Percentiles rank a stretch among this genome's conserved stretches.
Evolutionary conservation across 208 protist genomes (phyloP).

Genomic region (Acanthamoeba sp.): DNA sequence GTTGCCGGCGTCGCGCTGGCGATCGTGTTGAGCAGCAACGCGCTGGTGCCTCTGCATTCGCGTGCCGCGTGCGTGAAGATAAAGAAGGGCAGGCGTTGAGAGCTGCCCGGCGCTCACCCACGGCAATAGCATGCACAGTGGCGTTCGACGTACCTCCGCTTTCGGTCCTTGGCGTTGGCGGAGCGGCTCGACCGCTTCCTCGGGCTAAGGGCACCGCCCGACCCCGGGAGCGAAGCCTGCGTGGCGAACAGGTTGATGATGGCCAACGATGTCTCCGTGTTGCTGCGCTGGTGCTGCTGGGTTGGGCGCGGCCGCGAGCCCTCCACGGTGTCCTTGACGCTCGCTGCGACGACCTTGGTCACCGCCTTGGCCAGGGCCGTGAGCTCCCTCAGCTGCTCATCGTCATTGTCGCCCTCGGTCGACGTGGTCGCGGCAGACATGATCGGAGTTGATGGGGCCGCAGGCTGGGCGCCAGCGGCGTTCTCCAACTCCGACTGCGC

Average conservation of each 20-base stretch:
- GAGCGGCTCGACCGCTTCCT: background rate
- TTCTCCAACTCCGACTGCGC: too few relatives aligned
- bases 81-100: background rate
- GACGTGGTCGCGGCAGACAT: too few relatives aligned
- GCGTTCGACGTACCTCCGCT: background rate
- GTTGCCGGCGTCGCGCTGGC: background rate
- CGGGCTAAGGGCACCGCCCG: background rate
- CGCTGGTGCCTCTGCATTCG: background rate
- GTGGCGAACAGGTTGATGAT: conserved; percentile 34
- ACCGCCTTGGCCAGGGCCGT: background rate
- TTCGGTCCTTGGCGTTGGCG: conserved; percentile 5
- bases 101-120: too few relatives aligned
- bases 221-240: background rate
- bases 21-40: conserved; percentile 25
- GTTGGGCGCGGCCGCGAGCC: background rate
- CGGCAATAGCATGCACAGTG: background rate
- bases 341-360: background rate
- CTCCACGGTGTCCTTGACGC: background rate
- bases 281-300: background rate
- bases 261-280: background rate
- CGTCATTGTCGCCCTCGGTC: background rate
- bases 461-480: too few relatives aligned
- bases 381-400: background rate
- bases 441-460: too few relatives aligned
- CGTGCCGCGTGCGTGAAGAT: background rate